Evolutionary conservation across 179 eudicot genomes (phyloP).

Genomic region (Camellia oleifera): DNA sequence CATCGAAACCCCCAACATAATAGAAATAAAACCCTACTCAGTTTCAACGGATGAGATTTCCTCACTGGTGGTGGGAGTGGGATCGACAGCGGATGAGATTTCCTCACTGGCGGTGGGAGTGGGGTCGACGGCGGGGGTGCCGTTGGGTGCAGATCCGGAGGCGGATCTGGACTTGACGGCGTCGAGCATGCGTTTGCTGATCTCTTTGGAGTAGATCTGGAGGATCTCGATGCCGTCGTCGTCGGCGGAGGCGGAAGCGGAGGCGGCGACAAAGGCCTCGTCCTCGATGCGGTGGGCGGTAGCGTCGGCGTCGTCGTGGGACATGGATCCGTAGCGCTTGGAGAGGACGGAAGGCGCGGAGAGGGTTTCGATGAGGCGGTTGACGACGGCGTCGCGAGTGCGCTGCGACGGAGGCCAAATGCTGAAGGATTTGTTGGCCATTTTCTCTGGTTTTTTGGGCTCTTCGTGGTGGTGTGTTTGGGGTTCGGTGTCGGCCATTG

Average conservation of each 20-base stretch:
- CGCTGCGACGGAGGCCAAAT: slow-evolving; percentile 92
- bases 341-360: slow-evolving; percentile 71
- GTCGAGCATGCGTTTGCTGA: slow-evolving; percentile 70
- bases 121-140: slow-evolving; percentile 15
- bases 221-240: slow-evolving; percentile 77
- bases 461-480: slow-evolving; percentile 11
- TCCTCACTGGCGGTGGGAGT: slow-evolving; percentile 30
- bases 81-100: slow-evolving; percentile 26
- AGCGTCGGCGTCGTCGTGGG: slow-evolving; percentile 54
- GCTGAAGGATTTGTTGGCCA: slow-evolving; percentile 53
- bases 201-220: slow-evolving; percentile 81
- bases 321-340: slow-evolving; percentile 74
- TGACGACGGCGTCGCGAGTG: slow-evolving; percentile 78
- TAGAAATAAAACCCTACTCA: slow-evolving; percentile 26
- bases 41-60: slow-evolving; percentile 29
- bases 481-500: slow-evolving; percentile 23
- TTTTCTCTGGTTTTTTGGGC: slow-evolving; percentile 27
- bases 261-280: slow-evolving; percentile 50
- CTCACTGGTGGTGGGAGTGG: slow-evolving; percentile 25
- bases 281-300: slow-evolving; percentile 53
- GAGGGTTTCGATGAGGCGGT: slow-evolving; percentile 78
- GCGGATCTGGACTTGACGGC: slow-evolving; percentile 62
- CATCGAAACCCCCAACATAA: slow-evolving; percentile 10
- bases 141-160: slow-evolving; percentile 5
- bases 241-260: slow-evolving; percentile 19